Evolutionary conservation across 2,329 filamentous ascomycete genomes (phyloP), one percentile per base, ranked within the genome.

Genomic region (Helicocarpus griseus): DNA sequence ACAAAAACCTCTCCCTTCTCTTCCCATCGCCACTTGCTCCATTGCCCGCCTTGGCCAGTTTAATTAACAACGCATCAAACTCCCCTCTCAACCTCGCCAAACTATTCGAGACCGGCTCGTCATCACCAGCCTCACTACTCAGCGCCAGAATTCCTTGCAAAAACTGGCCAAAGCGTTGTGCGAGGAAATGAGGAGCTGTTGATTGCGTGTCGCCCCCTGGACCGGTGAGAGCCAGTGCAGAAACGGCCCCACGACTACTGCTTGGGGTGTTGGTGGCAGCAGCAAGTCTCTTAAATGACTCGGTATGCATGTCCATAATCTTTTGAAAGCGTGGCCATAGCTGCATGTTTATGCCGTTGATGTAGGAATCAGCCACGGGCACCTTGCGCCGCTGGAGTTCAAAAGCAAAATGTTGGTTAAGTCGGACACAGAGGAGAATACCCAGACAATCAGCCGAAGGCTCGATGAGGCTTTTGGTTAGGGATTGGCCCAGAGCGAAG

Each of bases 271-370:
- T 43, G 2, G 77, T 72, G 19, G 66, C 66, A 1, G 67, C 67
- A 2, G 77, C 75, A 43, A 75, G 69, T 54, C 76, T 78, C 48
- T 85, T 86, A 33, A 98, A 78, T 0, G 88, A 94, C 50, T 95
- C 89, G 70, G 87, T 89, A 65, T 98, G 93, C 51, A 85, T 79
- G 65, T 95, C 90, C 82, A 98, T 95, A 60, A 95, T 83, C 52
- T 88, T 81, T 69, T 98, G 94, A 61, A 98, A 87, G 24, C 91
- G 85, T 6, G 93, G 93, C 93, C 93, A 98, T 5, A 98, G 80
- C 2, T 93, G 80, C 89, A 98, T 98, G 63, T 86, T 90, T 4
- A 89, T 95, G 43, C 83, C 90, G 66, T 98, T 98, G 65, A 96
- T 85, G 65, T 98, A 98, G 36, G 82, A 79, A 63, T 98, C 93